phyloP scores from a whole-genome alignment of 78 protist genomes.

The Dictyostelium intermedium region DNA sequence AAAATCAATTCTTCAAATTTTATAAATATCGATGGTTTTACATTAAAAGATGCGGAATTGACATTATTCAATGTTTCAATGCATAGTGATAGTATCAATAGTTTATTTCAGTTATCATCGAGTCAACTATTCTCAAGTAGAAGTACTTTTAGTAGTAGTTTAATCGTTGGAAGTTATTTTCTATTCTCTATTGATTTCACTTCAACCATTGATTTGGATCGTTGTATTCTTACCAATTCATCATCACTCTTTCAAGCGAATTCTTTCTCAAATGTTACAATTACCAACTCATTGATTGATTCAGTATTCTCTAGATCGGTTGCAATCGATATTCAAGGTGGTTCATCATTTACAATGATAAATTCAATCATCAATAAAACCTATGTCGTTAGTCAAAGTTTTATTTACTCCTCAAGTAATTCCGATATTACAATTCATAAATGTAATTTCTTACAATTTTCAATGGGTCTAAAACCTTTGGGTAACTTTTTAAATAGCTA shows the following conservation, averaged over 20 bases:
- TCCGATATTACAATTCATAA: background rate
- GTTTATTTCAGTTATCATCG: background rate
- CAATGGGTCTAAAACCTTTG: background rate
- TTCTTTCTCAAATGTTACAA: background rate
- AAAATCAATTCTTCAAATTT: background rate
- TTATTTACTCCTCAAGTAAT: background rate
- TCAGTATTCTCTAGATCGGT: background rate
- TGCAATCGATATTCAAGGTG: background rate
- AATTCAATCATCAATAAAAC: background rate
- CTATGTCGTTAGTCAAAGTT: background rate
- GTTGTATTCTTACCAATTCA: background rate
- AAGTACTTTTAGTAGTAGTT: background rate
- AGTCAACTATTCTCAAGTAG: background rate
- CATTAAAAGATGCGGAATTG: background rate
- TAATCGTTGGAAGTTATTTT: background rate
- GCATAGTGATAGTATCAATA: background rate
- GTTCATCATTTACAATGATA: background rate
- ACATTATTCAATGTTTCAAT: background rate
- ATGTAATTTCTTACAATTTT: background rate
- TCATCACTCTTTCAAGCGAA: background rate
- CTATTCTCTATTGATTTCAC: background rate
- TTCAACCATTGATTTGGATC: background rate
- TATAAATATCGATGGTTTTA: background rate
- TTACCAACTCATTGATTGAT: background rate
- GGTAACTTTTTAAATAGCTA: background rate